These are phyloP conservation scores for Penicillium paxilli DNA, from an alignment of 495 filamentous ascomycete species.

Conservation along the genomic window DNA sequence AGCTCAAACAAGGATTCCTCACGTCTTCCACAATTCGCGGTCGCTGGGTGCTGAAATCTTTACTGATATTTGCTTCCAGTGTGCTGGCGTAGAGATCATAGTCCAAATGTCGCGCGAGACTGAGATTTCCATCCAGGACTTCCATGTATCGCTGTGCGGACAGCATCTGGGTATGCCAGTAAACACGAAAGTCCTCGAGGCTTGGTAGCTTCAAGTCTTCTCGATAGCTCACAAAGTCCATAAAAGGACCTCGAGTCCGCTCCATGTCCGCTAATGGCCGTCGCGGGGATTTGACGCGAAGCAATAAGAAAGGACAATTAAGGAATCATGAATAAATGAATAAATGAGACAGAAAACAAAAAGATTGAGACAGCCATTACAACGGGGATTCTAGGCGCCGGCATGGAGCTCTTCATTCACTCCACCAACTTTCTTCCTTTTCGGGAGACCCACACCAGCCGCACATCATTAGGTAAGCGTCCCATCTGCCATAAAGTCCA, in stretches of 20 bases:
- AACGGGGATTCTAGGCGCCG: no score
- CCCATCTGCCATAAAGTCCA: no score
- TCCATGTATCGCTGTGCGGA: neutral
- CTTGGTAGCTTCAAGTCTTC: neutral
- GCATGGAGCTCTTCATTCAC: no score
- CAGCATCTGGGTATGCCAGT: neutral
- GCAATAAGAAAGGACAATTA: neutral
- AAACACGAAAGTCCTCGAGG: neutral
- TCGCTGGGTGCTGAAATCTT: neutral
- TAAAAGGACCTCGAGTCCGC: neutral
- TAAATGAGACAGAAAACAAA: no score
- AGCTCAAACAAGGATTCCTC: neutral
- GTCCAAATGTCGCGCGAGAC: neutral
- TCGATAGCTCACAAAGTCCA: neutral
- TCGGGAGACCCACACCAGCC: no score
- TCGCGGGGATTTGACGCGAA: no score
- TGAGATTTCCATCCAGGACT: neutral
- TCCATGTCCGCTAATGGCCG: neutral
- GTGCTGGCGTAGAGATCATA: neutral
- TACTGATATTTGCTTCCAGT: constrained; percentile 3
- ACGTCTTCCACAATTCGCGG: neutral
- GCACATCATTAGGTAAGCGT: no score
- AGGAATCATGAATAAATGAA: neutral
- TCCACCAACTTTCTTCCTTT: no score
- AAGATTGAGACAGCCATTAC: no score